Base-by-base conservation (phyloP, 2,329 filamentous ascomycete species). In the Cryphonectria radicalis region DNA sequence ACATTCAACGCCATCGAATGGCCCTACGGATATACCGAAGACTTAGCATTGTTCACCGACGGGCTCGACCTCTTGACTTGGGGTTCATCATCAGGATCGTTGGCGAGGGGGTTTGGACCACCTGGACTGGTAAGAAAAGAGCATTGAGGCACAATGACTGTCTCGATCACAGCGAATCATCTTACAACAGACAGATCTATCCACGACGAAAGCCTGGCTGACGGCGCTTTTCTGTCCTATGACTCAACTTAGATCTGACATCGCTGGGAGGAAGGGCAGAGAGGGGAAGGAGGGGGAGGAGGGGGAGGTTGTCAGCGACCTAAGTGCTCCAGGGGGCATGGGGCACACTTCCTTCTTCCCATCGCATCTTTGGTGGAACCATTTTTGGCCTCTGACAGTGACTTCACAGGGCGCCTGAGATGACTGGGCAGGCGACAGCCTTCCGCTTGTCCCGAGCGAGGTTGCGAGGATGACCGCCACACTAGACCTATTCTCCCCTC, bases 361-460 rank as follows among this genome's bases (percentile, higher is more conserved):
- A 35, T 46, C 42, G 19, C n/a, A 53, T 32, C 28, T 22, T 22
- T 28, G 25, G 17, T 46, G n/a, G 40, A 17, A 46, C 62, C 62
- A 64, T 43, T 4, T 46, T 25, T 8, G 35, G 35, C 35, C 32
- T 60, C 19, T 62, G 59, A 40, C 35, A 40, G 17, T 62, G 59
- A 62, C 63, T 46, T 25, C 37, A 46, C 37, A 6, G n/a, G 37
- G 40, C n/a, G 25, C 17, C 17, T 14, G 37, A 17, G 63, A 32
- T 43, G 42, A 37, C 25, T 5, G 42, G 50, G 25, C 50, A 62
- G 37, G 42, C 28, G 40, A 59, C 53, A 67, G 66, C 55, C 35
- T 43, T 22, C 32, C 66, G 55, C 66, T 62, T 19, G 55, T 67
- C 66, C 66, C 57, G 60, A 62, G 19, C 66, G 66, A 35, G 65